These are phyloP conservation scores for Geoglossum cookeanum DNA, from an alignment of 2,329 filamentous ascomycete species.

Conservation along the genomic window DNA sequence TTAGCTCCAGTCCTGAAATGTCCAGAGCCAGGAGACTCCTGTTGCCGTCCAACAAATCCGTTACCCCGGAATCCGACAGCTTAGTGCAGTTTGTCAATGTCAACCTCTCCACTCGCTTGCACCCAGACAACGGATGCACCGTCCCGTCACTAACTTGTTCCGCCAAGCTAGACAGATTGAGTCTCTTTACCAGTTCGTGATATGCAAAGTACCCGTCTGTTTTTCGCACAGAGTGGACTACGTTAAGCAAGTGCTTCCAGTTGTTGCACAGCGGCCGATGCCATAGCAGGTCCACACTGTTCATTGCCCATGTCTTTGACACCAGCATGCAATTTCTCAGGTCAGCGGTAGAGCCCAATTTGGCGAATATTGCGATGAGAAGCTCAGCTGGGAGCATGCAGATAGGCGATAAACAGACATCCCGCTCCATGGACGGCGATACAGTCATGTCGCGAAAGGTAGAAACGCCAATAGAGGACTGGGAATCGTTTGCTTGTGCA, in stretches of 20 bases:
- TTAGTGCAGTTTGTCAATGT: constrained; percentile 79
- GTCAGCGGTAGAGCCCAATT: constrained; percentile 56
- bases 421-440: constrained; percentile 35
- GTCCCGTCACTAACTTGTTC: constrained; percentile 74
- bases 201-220: constrained; percentile 73
- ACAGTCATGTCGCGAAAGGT: constrained; percentile 57
- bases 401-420: constrained; percentile 56
- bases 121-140: constrained; percentile 59
- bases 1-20: constrained; percentile 59
- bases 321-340: constrained; percentile 80
- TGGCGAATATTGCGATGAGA: constrained; percentile 79
- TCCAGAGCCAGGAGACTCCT: constrained; percentile 71
- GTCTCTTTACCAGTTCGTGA: constrained; percentile 70
- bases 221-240: constrained; percentile 58
- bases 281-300: constrained; percentile 86
- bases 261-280: constrained; percentile 80
- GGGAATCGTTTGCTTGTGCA: constrained; percentile 65
- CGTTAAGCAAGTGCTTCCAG: constrained; percentile 62
- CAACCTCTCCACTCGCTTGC: constrained; percentile 79
- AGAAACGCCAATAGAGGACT: constrained; percentile 73
- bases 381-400: constrained; percentile 82
- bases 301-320: constrained; percentile 83
- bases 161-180: constrained; percentile 71
- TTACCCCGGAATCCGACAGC: constrained; percentile 68
- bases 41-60: constrained; percentile 61